These are phyloP conservation scores for Fraxinus angustifolia DNA, from an alignment of 305 asterid species.

Conservation along the genomic window DNA sequence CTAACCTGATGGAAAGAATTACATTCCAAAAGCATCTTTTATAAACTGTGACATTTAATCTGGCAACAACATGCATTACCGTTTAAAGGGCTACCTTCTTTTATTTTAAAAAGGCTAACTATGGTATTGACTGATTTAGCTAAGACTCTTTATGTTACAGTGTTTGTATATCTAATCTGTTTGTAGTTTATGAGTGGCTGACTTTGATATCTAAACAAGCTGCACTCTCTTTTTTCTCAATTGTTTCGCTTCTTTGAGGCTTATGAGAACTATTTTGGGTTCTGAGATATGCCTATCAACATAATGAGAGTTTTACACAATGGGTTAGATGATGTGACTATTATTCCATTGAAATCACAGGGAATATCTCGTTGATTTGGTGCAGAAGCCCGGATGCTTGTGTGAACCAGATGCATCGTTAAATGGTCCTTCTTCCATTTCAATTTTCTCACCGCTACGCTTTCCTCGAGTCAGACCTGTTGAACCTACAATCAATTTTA, in stretches of 20 bases:
- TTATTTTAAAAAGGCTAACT: background rate
- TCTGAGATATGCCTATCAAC: constrained; percentile 1
- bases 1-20: constrained; percentile 4
- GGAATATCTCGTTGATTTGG: constrained; percentile 85
- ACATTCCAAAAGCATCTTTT: constrained; percentile 1
- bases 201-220: constrained; percentile 8
- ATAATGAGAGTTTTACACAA: background rate
- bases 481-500: constrained; percentile 65
- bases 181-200: constrained; percentile 2
- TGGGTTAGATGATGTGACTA: constrained; percentile 17
- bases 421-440: constrained; percentile 88
- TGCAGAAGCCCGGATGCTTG: constrained; percentile 82
- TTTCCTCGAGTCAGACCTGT: constrained; percentile 77
- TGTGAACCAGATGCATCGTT: constrained; percentile 90
- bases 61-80: background rate
- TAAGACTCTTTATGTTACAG: background rate
- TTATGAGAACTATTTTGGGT: constrained; percentile 11
- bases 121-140: background rate
- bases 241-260: constrained; percentile 1
- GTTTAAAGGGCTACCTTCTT: background rate
- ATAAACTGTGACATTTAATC: background rate
- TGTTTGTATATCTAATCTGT: background rate
- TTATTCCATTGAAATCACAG: constrained; percentile 41
- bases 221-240: constrained; percentile 9
- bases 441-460: constrained; percentile 89